Evolutionary conservation across 805 yeast species (phyloP).

Genomic region (Starmerella vaccinii): DNA sequence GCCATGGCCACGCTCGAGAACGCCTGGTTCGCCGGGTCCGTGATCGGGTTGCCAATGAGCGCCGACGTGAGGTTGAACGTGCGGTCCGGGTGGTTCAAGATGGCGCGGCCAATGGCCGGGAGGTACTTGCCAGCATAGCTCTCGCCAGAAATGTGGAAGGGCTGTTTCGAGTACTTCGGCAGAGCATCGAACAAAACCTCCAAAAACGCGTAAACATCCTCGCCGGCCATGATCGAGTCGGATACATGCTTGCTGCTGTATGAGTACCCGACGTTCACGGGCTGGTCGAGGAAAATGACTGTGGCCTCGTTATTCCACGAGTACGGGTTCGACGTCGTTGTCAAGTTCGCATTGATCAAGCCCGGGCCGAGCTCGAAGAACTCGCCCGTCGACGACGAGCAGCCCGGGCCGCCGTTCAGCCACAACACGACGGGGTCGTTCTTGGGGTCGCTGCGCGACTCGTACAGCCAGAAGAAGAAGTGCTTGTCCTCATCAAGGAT

Average conservation of each 20-base stretch:
- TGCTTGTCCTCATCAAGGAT: slow-evolving; percentile 79
- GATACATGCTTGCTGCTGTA: slow-evolving; percentile 39
- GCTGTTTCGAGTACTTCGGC: slow-evolving; percentile 51
- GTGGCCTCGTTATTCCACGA: slow-evolving; percentile 93
- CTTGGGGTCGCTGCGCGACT: slow-evolving; percentile 69
- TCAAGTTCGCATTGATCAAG: slow-evolving; percentile 53
- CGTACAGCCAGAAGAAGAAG: slow-evolving; percentile 88
- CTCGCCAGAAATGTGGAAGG: slow-evolving; percentile 87
- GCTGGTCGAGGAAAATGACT: slow-evolving; percentile 88
- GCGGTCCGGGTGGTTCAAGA: slow-evolving; percentile 49
- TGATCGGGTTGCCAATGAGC: slow-evolving; percentile 86
- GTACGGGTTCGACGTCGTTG: slow-evolving; percentile 70
- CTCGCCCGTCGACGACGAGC: slow-evolving; percentile 83
- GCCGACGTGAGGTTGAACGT: slow-evolving; percentile 66
- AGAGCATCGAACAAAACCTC: slow-evolving; percentile 78
- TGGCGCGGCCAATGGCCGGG: slow-evolving; percentile 66
- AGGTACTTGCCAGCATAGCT: slow-evolving; percentile 93
- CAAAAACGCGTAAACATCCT: slow-evolving; percentile 80
- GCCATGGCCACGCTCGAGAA: slow-evolving; percentile 88
- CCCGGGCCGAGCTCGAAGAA: slow-evolving; percentile 93
- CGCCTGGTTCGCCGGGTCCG: slow-evolving; percentile 75
- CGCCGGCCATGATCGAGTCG: slow-evolving; percentile 53
- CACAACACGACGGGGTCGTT: slow-evolving; percentile 79
- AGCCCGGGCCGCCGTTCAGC: slow-evolving; percentile 98
- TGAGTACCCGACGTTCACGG: slow-evolving; percentile 89